A percentile compares a stretch with the other conserved stretches of the same genome.
Evolutionary conservation across 805 yeast genomes (phyloP).

Genomic region (Vanderwaltozyma tropicalis): DNA sequence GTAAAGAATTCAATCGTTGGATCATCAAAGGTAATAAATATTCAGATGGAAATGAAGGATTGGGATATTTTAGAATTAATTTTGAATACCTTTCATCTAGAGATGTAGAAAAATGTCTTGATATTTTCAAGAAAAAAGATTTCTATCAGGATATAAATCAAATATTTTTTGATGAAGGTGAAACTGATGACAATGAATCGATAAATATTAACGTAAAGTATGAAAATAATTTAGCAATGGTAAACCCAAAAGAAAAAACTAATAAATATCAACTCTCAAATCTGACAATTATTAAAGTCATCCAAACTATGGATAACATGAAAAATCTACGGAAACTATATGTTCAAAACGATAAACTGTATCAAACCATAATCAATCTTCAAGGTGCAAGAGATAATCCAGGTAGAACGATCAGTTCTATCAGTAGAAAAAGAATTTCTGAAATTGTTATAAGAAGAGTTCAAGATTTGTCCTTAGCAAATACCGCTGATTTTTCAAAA

Average conservation of each 20-base stretch:
- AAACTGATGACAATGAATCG: slow-evolving; percentile 3
- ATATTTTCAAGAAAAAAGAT: slow-evolving; percentile 7
- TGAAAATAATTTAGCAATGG: slow-evolving; percentile 3
- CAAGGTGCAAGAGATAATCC: slow-evolving; percentile 26
- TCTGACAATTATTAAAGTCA: slow-evolving; percentile 5
- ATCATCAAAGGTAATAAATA: slow-evolving; percentile 7
- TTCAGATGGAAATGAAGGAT: slow-evolving; percentile 3
- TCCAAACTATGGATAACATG: slow-evolving; percentile 15
- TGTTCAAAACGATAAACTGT: slow-evolving; percentile 14
- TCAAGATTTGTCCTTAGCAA: slow-evolving; percentile 5
- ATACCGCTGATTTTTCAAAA: slow-evolving; percentile 18
- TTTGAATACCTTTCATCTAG: slow-evolving; percentile 8
- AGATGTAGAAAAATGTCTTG: slow-evolving; percentile 4
- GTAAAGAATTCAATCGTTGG: slow-evolving; percentile 18
- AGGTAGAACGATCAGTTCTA: slow-evolving; percentile 19
- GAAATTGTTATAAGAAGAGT: slow-evolving; percentile 10
- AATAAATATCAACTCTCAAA: slow-evolving; percentile 4
- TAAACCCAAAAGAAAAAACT: not conserved
- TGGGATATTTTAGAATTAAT: slow-evolving; percentile 9
- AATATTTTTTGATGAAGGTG: slow-evolving; percentile 9
- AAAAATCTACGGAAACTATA: slow-evolving; percentile 11
- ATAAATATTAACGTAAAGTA: not conserved
- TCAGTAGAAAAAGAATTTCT: slow-evolving; percentile 14
- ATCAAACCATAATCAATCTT: slow-evolving; percentile 18
- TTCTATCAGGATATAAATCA: slow-evolving; percentile 6